Conservation (phyloP, 371 early-diverging fungal genomes). For the Thermomucor indicae-seudaticae region DNA sequence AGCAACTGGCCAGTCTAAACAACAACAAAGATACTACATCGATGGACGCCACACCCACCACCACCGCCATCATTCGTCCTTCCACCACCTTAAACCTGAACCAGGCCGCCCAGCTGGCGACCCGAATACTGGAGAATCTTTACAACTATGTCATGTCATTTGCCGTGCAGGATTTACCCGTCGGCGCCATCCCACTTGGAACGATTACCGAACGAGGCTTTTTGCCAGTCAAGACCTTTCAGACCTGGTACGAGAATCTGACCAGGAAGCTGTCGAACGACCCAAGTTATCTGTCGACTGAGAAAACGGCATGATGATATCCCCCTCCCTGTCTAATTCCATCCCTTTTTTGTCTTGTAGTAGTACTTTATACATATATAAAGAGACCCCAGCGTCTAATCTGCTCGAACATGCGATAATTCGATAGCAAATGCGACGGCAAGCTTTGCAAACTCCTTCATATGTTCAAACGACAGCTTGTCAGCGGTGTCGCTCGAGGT, state of each 20-base stretch:
- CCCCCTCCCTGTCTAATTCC: background rate
- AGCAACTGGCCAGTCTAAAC: constrained; percentile 38
- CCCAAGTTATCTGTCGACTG: constrained; percentile 36
- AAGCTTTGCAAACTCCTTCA: constrained; percentile 80
- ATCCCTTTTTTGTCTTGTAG: background rate
- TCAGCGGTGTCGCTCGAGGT: constrained; percentile 64
- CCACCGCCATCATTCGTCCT: constrained; percentile 19
- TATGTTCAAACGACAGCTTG: constrained; percentile 80
- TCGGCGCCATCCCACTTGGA: constrained; percentile 50
- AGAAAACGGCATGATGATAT: constrained; percentile 5
- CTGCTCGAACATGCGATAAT: constrained; percentile 46
- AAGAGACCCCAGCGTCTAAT: background rate
- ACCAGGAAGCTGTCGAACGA: constrained; percentile 56
- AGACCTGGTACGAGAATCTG: constrained; percentile 81
- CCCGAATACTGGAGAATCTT: constrained; percentile 59
- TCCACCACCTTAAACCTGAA: constrained; percentile 21
- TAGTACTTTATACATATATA: background rate
- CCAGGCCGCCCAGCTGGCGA: constrained; percentile 33
- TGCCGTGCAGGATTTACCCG: constrained; percentile 58
- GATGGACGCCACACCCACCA: constrained; percentile 5
- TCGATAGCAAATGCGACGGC: constrained; percentile 85
- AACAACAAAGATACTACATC: background rate
- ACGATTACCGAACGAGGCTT: constrained; percentile 42
- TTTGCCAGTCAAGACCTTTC: constrained; percentile 72
- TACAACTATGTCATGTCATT: constrained; percentile 82